Evolutionary conservation across 352 stramenopile genomes (phyloP).

Genomic region (Phytophthora pisi): DNA sequence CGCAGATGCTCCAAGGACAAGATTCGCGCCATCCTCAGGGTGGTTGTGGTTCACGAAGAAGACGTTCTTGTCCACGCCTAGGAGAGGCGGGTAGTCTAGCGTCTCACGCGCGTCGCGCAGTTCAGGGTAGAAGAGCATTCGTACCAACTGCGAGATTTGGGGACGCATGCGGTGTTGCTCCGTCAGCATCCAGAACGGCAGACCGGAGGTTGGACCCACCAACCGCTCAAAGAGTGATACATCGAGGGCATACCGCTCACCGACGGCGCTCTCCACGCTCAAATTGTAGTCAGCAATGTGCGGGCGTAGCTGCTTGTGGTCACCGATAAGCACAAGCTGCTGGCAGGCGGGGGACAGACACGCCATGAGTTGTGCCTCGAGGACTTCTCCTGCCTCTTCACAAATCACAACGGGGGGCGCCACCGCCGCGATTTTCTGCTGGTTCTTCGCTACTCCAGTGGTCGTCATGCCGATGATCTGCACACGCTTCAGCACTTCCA

Average conservation of each 20-base stretch:
- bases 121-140: constrained; percentile 67
- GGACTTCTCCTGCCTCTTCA: constrained; percentile 89
- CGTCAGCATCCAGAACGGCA: constrained; percentile 57
- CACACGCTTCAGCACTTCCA: constrained; percentile 33
- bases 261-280: constrained; percentile 54
- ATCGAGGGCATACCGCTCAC: constrained; percentile 72
- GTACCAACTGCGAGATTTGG: constrained; percentile 78
- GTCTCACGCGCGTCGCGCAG: constrained; percentile 64
- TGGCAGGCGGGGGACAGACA: constrained; percentile 68
- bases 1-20: constrained; percentile 20
- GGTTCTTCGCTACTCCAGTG: constrained; percentile 76
- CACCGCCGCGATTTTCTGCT: constrained; percentile 63
- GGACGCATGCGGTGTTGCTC: constrained; percentile 84
- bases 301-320: constrained; percentile 87
- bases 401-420: constrained; percentile 78
- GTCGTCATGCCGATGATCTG: constrained; percentile 88
- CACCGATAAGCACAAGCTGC: constrained; percentile 89
- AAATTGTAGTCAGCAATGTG: constrained; percentile 78
- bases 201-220: constrained; percentile 25
- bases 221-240: constrained; percentile 88
- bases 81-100: constrained; percentile 49
- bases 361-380: constrained; percentile 72
- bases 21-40: constrained; percentile 39
- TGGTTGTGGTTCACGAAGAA: constrained; percentile 78
- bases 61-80: constrained; percentile 64